Conservation (phyloP, 2,329 filamentous ascomycete genomes). For the Alternaria panax region DNA sequence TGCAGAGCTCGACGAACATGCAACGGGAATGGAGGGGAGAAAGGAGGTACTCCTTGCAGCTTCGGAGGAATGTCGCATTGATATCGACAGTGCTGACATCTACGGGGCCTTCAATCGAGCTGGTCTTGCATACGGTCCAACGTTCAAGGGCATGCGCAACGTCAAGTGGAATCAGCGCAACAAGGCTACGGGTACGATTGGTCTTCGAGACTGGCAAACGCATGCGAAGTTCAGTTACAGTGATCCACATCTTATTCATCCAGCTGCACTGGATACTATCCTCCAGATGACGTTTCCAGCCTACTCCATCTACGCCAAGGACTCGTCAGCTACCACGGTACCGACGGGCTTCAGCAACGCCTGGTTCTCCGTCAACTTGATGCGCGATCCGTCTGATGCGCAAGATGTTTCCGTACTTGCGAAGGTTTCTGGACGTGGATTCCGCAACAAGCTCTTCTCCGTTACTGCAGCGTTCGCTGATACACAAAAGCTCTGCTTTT, state of each 20-base stretch:
- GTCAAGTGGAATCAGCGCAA: constrained; percentile 11
- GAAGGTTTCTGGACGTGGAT: constrained; percentile 15
- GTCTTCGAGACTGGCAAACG: constrained; percentile 18
- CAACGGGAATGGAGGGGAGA: not conserved
- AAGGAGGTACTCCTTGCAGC: not conserved
- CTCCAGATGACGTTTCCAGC: constrained; percentile 24
- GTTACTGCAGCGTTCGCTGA: constrained; percentile 12
- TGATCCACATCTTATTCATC: constrained; percentile 26
- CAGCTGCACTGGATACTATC: constrained; percentile 23
- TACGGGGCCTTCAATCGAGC: constrained; percentile 16
- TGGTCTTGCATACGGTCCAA: constrained; percentile 23
- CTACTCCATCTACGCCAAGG: constrained; percentile 15
- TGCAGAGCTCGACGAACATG: not conserved
- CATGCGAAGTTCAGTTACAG: constrained; percentile 2
- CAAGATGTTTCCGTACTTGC: constrained; percentile 13
- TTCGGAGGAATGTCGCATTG: not conserved
- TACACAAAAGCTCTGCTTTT: constrained; percentile 9
- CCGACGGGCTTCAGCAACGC: constrained; percentile 21
- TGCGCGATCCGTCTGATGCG: not conserved
- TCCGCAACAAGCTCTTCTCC: constrained; percentile 19
- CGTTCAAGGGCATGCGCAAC: constrained; percentile 19
- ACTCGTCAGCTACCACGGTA: constrained; percentile 14
- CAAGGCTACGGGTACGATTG: constrained; percentile 12
- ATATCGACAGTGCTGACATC: constrained; percentile 14
- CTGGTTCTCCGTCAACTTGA: constrained; percentile 17